Evolutionary conservation across 139 green algal genomes (phyloP), one percentile per base, ranked within the genome.

Genomic region (Chlorokybus atmophyticus): DNA sequence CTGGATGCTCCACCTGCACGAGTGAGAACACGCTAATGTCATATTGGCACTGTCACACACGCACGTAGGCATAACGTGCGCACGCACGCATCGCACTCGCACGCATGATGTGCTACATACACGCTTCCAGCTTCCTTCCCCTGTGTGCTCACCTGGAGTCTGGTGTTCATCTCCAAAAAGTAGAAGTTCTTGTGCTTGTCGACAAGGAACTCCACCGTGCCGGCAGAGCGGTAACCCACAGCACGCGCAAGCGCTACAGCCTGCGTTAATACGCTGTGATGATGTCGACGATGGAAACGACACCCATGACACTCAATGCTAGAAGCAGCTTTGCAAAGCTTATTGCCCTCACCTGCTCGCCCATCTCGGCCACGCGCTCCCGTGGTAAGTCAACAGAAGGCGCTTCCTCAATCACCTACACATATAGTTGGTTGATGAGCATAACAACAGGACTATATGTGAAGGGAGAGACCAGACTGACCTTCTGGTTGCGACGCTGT

Each of bases 121-220:
- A 44, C 35, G 10, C 35, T 44, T 44, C 10, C 35, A 10, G 10
- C 35, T 44, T 44, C 35, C 35, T 14, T 44, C 35, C 14, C 35
- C 10, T 44, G 35, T 10, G 10, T 44, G 35, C 35, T 44, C 35
- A 69, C 61, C 80, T 95, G 87, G 59, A 95, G 74, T 4, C 87
- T 70, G 1, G 87, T 96, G 76, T 95, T 95, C 86, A 95, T 96
- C 66, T 95, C 87, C 78, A 93, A 85, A 67, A 96, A 95, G 78
- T 73, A 95, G 63, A 88, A 93, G 8, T 75, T 70, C 2, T 42
- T 55, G 50, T 70, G 48, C 5, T 62, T 70, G 62, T 96, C 88
- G 58, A 95, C 57, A 3, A 96, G 90, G 71, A 95, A 96, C 72
- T 96, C 88, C 35, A 96, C 87, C 1, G 88, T 96, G 30, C 88